A percentile compares a stretch with the other conserved stretches of the same genome.
Evolutionary conservation across 2,329 filamentous ascomycete genomes (phyloP).

Genomic region (Aspergillus awamori): DNA sequence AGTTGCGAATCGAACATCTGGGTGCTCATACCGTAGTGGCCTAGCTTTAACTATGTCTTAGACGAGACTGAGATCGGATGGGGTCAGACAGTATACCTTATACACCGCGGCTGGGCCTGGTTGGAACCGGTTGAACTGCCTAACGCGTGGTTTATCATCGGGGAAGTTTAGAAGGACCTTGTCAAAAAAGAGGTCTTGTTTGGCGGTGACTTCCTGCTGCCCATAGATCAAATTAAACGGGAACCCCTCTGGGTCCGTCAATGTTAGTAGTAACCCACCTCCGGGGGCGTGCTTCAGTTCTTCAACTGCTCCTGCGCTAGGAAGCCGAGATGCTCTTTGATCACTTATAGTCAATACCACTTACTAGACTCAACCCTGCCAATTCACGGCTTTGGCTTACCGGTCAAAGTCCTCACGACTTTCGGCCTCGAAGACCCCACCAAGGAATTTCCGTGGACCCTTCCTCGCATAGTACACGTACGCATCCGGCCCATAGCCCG

Average conservation of each 20-base stretch:
- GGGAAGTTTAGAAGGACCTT: slow-evolving; percentile 32
- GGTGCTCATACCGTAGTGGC: slow-evolving; percentile 34
- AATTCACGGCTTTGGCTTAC: slow-evolving; percentile 22
- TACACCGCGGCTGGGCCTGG: slow-evolving; percentile 36
- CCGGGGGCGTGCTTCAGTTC: slow-evolving; percentile 43
- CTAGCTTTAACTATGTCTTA: slow-evolving; percentile 20
- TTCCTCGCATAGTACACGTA: slow-evolving; percentile 28
- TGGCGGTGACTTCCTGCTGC: slow-evolving; percentile 26
- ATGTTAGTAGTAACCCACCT: slow-evolving; percentile 41
- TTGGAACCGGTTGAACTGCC: slow-evolving; percentile 33
- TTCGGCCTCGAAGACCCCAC: slow-evolving; percentile 49
- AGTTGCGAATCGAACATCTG: slow-evolving; percentile 30
- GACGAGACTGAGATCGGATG: too few relatives aligned
- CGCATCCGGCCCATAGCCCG: slow-evolving; percentile 23
- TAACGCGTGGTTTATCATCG: slow-evolving; percentile 31
- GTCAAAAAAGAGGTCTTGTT: slow-evolving; percentile 13
- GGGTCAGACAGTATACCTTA: slow-evolving; percentile 25
- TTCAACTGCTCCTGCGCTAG: slow-evolving; percentile 33
- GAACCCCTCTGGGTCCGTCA: slow-evolving; percentile 46
- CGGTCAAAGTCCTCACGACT: slow-evolving; percentile 47
- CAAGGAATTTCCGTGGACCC: slow-evolving; percentile 33
- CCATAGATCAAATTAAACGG: slow-evolving; percentile 46
- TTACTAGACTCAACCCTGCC: too few relatives aligned
- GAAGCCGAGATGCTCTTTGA: slow-evolving; percentile 25
- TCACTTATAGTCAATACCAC: too few relatives aligned